Evolutionary conservation across 306 rosid species (phyloP), one percentile per base, ranked within the genome.

Genomic region (Quercus glauca): DNA sequence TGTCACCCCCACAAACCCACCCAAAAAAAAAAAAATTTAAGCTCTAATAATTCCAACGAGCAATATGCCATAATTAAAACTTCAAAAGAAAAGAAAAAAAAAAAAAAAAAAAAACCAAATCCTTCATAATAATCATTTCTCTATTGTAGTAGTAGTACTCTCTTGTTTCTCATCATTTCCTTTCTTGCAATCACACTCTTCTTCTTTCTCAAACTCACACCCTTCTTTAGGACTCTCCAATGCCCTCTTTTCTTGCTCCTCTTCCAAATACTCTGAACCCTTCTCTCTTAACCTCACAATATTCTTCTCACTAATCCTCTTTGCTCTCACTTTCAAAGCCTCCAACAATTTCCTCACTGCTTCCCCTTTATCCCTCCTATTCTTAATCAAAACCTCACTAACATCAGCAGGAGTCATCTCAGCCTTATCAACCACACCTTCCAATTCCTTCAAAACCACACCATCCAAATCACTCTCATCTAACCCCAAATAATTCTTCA

Each of bases 191-290:
- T 49, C 17, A 80, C 84, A 73, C 19, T 82, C 86, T 25, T 84
- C 86, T 15, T 82, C 86, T 25, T 84, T 84, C 59, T 55, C 84
- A 57, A 86, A 79, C 80, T 85, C 90, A 61, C 84, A 82, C 55
- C 89, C 92, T 56, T 90, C 81, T 37, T 89, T 86, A 35, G 98
- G 99, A 83, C 90, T 91, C 78, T 93, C 99, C 90, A 95, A 58
- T 28, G 99, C 92, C 74, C 99, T 91, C 72, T 95, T 95, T 87
- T 93, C 99, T 59, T 95, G 94, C 71, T 91, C 98, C 45, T 94
- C 97, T 21, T 88, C 90, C 0, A 79, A 80, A 9, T 26, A 71
- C 2, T 23, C 76, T 3, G 37, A 80, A 29, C 33, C 68, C 5
- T 86, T 83, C 12, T 29, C 78, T 52, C 86, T 71, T 45, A 56